Evolutionary conservation across 345 rosid genomes (phyloP).

Genomic region (Firmiana major): DNA sequence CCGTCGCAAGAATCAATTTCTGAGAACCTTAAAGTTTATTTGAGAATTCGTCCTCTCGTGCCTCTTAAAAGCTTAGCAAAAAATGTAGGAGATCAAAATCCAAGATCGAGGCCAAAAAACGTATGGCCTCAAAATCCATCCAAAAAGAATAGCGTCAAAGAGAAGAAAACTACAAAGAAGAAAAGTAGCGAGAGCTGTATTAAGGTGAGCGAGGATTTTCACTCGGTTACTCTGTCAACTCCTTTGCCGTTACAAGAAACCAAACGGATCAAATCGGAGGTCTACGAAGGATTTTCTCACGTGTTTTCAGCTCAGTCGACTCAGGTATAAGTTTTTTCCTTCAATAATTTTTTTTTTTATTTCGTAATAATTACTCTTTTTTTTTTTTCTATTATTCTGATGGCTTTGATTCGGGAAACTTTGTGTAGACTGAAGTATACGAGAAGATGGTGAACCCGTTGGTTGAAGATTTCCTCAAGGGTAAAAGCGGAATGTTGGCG

Average conservation of each 20-base stretch:
- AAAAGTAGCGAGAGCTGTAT: slow-evolving; percentile 42
- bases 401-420: background rate
- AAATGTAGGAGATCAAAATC: background rate
- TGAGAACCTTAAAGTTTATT: slow-evolving; percentile 61
- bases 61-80: slow-evolving; percentile 11
- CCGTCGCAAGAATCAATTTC: slow-evolving; percentile 8
- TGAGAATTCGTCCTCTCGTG: slow-evolving; percentile 53
- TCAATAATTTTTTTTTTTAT: background rate
- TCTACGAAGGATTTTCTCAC: slow-evolving; percentile 75
- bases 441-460: slow-evolving; percentile 67
- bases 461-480: slow-evolving; percentile 69
- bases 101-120: slow-evolving; percentile 39
- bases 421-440: slow-evolving; percentile 55
- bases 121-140: slow-evolving; percentile 59
- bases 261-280: slow-evolving; percentile 68
- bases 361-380: background rate
- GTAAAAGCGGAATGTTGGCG: slow-evolving; percentile 82
- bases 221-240: slow-evolving; percentile 61
- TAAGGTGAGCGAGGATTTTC: slow-evolving; percentile 43
- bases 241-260: slow-evolving; percentile 56
- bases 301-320: slow-evolving; percentile 65
- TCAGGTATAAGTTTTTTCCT: slow-evolving; percentile 43
- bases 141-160: slow-evolving; percentile 35
- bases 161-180: slow-evolving; percentile 29
- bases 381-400: background rate